Evolutionary conservation across 345 rosid species (phyloP).

Genomic region (Eutrema yunnanense): DNA sequence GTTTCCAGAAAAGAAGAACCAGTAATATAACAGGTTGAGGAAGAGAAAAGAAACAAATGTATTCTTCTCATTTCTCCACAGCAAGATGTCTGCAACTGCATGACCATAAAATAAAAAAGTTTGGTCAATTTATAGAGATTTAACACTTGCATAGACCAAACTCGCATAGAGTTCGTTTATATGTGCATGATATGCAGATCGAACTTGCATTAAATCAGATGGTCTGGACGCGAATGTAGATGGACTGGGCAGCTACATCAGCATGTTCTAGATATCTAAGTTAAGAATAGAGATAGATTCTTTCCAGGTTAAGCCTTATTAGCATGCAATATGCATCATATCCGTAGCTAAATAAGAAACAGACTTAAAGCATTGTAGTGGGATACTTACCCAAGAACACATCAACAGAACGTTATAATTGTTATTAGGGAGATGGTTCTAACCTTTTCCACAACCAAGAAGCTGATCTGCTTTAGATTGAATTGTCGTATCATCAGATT

Average conservation of each 20-base stretch:
- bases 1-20: slow-evolving; percentile 76
- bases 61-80: slow-evolving; percentile 92
- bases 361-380: background rate
- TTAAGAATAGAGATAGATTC: background rate
- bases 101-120: slow-evolving; percentile 10
- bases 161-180: background rate
- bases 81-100: slow-evolving; percentile 83
- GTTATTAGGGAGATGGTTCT: slow-evolving; percentile 12
- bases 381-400: background rate
- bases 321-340: background rate
- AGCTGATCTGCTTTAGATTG: slow-evolving; percentile 70
- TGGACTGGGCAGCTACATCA: background rate
- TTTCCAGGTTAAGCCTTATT: background rate
- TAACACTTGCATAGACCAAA: background rate
- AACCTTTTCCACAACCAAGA: slow-evolving; percentile 87
- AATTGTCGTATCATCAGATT: slow-evolving; percentile 27
- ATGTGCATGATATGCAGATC: background rate
- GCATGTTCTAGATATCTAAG: slow-evolving; percentile 11
- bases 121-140: background rate
- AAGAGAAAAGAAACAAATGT: slow-evolving; percentile 57
- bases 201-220: background rate
- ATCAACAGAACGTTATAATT: background rate
- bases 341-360: slow-evolving; percentile 2
- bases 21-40: slow-evolving; percentile 51
- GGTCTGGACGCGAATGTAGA: background rate